Evolutionary conservation across 352 stramenopile genomes (phyloP).

Genomic region (Thalassiosira hispida): DNA sequence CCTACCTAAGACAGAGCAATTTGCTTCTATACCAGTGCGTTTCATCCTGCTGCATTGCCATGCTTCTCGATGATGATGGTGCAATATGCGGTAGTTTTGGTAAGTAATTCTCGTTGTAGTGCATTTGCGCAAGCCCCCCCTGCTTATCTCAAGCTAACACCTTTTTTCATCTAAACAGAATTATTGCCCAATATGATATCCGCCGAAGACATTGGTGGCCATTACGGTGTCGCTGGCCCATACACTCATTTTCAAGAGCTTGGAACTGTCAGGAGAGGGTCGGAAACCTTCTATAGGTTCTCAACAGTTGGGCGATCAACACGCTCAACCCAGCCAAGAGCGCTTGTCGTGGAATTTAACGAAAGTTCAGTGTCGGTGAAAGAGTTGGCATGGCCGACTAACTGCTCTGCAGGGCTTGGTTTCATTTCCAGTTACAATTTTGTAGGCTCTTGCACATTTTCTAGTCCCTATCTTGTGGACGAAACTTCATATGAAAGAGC

Average conservation of each 20-base stretch:
- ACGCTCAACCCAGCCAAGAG: conserved; percentile 59
- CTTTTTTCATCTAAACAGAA: conserved; percentile 37
- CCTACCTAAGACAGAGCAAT: conserved; percentile 68
- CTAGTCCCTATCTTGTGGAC: conserved; percentile 56
- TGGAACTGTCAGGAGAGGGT: conserved; percentile 50
- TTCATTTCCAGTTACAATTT: conserved; percentile 66
- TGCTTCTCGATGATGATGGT: conserved; percentile 70
- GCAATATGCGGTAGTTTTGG: conserved; percentile 72
- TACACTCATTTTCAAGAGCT: conserved; percentile 81
- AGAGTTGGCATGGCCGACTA: conserved; percentile 65
- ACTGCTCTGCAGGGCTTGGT: conserved; percentile 47
- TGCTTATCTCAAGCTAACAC: too few relatives aligned
- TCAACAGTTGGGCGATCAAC: conserved; percentile 66
- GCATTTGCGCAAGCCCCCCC: neutral
- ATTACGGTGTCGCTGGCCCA: conserved; percentile 66
- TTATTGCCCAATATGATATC: conserved; percentile 74
- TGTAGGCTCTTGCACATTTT: conserved; percentile 74
- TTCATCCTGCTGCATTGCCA: conserved; percentile 69
- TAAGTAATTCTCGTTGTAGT: conserved; percentile 28
- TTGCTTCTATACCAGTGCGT: conserved; percentile 80
- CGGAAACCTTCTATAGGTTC: conserved; percentile 64
- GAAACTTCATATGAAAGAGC: conserved; percentile 51
- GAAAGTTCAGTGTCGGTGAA: conserved; percentile 62
- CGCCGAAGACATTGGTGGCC: conserved; percentile 50
- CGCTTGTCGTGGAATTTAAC: conserved; percentile 80